phyloP scores from a whole-genome alignment of 495 filamentous ascomycete genomes.

The Aspergillus bertholletiae region DNA sequence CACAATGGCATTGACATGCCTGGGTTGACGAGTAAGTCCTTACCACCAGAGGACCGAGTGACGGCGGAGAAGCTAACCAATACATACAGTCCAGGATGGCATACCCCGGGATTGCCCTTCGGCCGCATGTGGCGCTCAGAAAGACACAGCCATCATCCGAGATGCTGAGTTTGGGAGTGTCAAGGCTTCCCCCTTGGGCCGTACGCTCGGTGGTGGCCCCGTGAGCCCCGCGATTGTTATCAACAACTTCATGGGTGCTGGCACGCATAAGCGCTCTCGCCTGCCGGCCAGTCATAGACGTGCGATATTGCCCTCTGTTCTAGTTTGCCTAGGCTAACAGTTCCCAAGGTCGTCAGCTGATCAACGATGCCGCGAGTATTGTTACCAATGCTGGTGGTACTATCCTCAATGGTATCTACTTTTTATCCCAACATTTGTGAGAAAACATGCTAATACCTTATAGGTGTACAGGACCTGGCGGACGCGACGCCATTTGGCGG shows the following conservation, averaged over 20 bases:
- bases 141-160: slow-evolving; percentile 51
- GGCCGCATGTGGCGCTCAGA: slow-evolving; percentile 43
- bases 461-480: slow-evolving; percentile 6
- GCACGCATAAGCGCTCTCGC: background rate
- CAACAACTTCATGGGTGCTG: background rate
- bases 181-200: slow-evolving; percentile 51
- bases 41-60: background rate
- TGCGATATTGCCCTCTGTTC: background rate
- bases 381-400: slow-evolving; percentile 26
- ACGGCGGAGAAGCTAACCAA: too few species aligned
- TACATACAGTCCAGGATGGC: slow-evolving; percentile 55
- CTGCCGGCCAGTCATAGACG: background rate
- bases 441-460: background rate
- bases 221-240: slow-evolving; percentile 32
- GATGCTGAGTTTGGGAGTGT: slow-evolving; percentile 29
- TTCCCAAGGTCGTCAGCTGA: slow-evolving; percentile 7
- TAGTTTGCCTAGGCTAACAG: background rate
- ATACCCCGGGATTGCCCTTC: slow-evolving; percentile 54
- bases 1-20: slow-evolving; percentile 55
- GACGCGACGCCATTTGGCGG: slow-evolving; percentile 9
- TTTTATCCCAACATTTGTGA: background rate
- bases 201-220: slow-evolving; percentile 53
- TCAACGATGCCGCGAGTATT: slow-evolving; percentile 9
- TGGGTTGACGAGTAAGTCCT: slow-evolving; percentile 36
- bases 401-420: slow-evolving; percentile 15